Percentiles rank a stretch among this genome's conserved stretches.
These are phyloP conservation scores for Emergomyces orientalis DNA, from an alignment of 2,329 filamentous ascomycete genomes.

Conservation along the genomic window DNA sequence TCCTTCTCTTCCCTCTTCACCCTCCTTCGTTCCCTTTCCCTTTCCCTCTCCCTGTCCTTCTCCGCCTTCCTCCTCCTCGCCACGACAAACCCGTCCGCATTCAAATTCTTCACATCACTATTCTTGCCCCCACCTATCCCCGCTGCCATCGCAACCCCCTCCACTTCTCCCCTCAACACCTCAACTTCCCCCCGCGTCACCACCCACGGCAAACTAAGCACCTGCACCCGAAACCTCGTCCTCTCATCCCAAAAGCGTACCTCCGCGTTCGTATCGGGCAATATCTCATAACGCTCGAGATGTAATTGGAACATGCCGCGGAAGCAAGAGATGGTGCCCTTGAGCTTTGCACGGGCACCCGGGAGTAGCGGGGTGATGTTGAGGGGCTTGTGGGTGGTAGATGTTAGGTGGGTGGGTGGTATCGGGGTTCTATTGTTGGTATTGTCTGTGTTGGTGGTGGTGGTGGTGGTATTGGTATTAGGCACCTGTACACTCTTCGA, in stretches of 20 bases:
- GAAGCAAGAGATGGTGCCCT: slow-evolving; percentile 48
- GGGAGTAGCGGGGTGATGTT: slow-evolving; percentile 39
- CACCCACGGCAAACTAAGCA: slow-evolving; percentile 47
- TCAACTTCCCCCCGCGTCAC: slow-evolving; percentile 38
- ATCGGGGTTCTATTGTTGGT: not conserved
- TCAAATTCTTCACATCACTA: slow-evolving; percentile 33
- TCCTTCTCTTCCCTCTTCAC: slow-evolving; percentile 35
- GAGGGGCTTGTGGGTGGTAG: slow-evolving; percentile 28
- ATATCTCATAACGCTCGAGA: slow-evolving; percentile 43
- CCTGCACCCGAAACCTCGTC: slow-evolving; percentile 40
- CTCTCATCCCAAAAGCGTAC: slow-evolving; percentile 45
- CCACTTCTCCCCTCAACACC: slow-evolving; percentile 31
- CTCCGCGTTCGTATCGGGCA: slow-evolving; percentile 48
- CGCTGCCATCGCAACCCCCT: slow-evolving; percentile 29
- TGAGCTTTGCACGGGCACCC: slow-evolving; percentile 47
- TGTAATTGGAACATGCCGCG: slow-evolving; percentile 44
- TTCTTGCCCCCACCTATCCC: slow-evolving; percentile 38
- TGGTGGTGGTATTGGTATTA: slow-evolving; percentile 18
- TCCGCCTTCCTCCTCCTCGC: slow-evolving; percentile 34
- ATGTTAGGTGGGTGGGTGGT: slow-evolving; percentile 8
- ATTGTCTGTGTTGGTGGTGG: not conserved
- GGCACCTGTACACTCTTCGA: slow-evolving; percentile 25
- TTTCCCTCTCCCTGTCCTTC: slow-evolving; percentile 33
- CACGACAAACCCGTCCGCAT: slow-evolving; percentile 33
- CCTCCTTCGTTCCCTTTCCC: slow-evolving; percentile 28